Conservation (phyloP, 768 basidiomycete species). For the Chiua virens region DNA sequence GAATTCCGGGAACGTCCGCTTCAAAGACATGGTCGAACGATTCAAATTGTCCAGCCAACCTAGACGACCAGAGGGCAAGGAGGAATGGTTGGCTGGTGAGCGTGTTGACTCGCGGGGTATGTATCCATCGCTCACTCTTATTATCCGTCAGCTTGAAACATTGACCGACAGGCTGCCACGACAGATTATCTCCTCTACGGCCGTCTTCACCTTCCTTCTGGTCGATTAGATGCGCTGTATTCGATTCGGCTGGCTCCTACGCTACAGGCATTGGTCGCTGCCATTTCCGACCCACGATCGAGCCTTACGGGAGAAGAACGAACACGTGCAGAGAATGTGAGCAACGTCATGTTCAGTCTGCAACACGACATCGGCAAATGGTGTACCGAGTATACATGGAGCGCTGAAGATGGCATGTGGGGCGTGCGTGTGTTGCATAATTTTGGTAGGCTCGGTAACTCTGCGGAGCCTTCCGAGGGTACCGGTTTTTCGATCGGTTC, state of each 20-base stretch:
- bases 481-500: conserved; percentile 21
- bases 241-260: conserved; percentile 79
- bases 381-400: conserved; percentile 94
- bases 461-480: conserved; percentile 38
- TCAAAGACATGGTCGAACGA: conserved; percentile 88
- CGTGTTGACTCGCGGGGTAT: conserved; percentile 74
- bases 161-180: conserved; percentile 19
- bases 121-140: conserved; percentile 19
- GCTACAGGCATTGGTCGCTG: conserved; percentile 78
- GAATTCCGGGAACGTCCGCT: conserved; percentile 65
- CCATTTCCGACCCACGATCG: conserved; percentile 79
- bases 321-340: conserved; percentile 47
- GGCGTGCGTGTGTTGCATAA: conserved; percentile 88
- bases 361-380: conserved; percentile 93
- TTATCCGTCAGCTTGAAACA: conserved; percentile 9
- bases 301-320: conserved; percentile 41
- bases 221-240: conserved; percentile 87
- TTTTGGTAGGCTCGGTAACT: conserved; percentile 68
- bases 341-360: conserved; percentile 77
- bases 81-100: conserved; percentile 82
- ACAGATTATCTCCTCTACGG: conserved; percentile 94
- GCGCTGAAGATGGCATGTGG: conserved; percentile 92
- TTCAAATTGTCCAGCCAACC: conserved; percentile 86
- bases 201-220: conserved; percentile 84
- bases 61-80: conserved; percentile 70